These are phyloP conservation scores for Pseudoscleropodium purum DNA, from an alignment of 225 moss, liverwort and hornwort species.

Conservation along the genomic window DNA sequence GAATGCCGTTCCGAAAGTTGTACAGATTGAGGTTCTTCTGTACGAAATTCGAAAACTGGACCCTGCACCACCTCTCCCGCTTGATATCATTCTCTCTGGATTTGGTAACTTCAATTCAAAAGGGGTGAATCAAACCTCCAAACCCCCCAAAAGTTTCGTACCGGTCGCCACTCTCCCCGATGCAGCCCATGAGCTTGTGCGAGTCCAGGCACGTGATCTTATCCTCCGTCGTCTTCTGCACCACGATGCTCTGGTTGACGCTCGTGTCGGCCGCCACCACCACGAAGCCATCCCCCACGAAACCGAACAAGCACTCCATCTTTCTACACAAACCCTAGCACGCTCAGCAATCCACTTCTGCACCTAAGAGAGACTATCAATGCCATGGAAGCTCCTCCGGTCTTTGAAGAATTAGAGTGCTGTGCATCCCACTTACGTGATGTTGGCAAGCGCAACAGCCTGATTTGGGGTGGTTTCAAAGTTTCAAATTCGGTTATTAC, in stretches of 20 bases:
- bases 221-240: slow-evolving; percentile 49
- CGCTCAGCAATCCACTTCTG: background rate
- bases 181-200: slow-evolving; percentile 46
- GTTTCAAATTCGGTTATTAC: background rate
- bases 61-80: slow-evolving; percentile 2
- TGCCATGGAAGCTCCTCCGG: background rate
- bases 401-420: background rate
- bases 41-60: slow-evolving; percentile 40
- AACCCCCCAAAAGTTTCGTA: background rate
- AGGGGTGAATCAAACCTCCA: background rate
- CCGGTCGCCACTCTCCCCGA: slow-evolving; percentile 43
- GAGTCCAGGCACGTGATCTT: slow-evolving; percentile 34
- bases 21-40: slow-evolving; percentile 43
- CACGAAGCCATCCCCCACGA: slow-evolving; percentile 33
- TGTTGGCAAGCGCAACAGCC: background rate
- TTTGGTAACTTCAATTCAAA: background rate
- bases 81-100: background rate
- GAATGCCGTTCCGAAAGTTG: slow-evolving; percentile 40
- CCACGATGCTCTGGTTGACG: slow-evolving; percentile 35
- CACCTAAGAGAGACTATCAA: too few species aligned
- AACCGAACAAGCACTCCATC: slow-evolving; percentile 48
- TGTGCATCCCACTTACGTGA: background rate
- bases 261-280: slow-evolving; percentile 31
- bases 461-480: background rate
- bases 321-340: background rate